These are phyloP conservation scores for Parietichytrium sp. DNA, from an alignment of 108 stramenopile genomes.

Conservation along the genomic window DNA sequence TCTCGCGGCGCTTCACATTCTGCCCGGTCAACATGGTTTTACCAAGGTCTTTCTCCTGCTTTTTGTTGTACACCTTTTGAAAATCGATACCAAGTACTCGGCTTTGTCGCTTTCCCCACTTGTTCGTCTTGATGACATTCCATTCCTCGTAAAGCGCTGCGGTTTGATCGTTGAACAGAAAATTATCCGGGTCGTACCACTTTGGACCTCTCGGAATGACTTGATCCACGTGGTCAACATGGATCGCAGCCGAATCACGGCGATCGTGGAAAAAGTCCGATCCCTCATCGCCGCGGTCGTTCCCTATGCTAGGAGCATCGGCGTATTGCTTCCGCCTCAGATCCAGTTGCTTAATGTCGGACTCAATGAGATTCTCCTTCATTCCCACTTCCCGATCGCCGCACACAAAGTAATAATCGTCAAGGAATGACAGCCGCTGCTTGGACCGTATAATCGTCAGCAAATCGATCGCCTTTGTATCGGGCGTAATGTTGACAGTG, in stretches of 20 bases:
- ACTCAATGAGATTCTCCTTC: not conserved
- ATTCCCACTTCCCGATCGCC: not conserved
- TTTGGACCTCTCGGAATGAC: not conserved
- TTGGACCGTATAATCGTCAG: not conserved
- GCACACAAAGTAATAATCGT: not conserved
- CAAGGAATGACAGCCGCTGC: not conserved
- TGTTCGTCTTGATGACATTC: constrained; percentile 53
- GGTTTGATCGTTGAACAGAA: constrained; percentile 30
- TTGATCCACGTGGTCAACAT: not conserved
- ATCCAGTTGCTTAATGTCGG: not conserved
- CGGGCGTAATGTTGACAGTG: not conserved
- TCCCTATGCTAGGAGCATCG: not conserved
- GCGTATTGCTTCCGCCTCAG: not conserved
- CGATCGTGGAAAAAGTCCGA: not conserved
- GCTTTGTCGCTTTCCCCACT: constrained; percentile 42
- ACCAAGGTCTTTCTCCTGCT: constrained; percentile 35
- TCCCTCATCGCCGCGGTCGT: not conserved
- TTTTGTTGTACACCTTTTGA: constrained; percentile 36
- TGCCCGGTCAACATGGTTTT: not conserved
- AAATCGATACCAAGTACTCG: constrained; percentile 43
- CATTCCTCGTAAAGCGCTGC: constrained; percentile 45
- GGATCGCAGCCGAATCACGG: not conserved
- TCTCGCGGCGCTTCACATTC: not conserved
- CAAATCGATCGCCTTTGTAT: not conserved
- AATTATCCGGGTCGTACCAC: not conserved